Percentiles rank a stretch among this genome's conserved stretches.
phyloP scores from a whole-genome alignment of 164 flowering plant genomes.

The Liquidambar formosana region DNA sequence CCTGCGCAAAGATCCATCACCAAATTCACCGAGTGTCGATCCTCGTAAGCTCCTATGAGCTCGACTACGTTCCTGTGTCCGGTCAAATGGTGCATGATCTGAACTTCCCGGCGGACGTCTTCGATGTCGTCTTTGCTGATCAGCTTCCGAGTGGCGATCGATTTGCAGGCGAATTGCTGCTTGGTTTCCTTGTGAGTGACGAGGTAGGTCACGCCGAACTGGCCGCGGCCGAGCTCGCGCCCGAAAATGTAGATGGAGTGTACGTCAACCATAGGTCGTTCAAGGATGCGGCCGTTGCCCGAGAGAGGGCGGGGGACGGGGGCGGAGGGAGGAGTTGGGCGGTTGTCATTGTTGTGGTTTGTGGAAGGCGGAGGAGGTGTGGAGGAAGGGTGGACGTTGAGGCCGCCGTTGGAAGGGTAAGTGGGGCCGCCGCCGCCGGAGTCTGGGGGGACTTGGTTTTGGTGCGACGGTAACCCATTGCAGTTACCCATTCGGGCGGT shows the following conservation, averaged over 20 bases:
- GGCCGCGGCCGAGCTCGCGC: slow-evolving; percentile 87
- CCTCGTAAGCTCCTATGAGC: slow-evolving; percentile 78
- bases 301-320: slow-evolving; percentile 19
- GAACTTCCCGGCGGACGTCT: slow-evolving; percentile 84
- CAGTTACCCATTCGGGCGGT: slow-evolving; percentile 63
- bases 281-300: slow-evolving; percentile 60
- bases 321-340: slow-evolving; percentile 10
- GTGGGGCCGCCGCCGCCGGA: slow-evolving; percentile 6
- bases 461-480: slow-evolving; percentile 43
- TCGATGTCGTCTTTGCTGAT: slow-evolving; percentile 66
- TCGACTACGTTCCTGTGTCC: slow-evolving; percentile 84
- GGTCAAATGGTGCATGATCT: slow-evolving; percentile 91
- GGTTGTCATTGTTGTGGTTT: slow-evolving; percentile 9
- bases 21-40: slow-evolving; percentile 67
- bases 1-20: slow-evolving; percentile 91
- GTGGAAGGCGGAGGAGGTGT: slow-evolving; percentile 13
- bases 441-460: slow-evolving; percentile 7
- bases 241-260: slow-evolving; percentile 64
- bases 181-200: slow-evolving; percentile 61
- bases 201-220: slow-evolving; percentile 82
- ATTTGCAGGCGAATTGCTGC: slow-evolving; percentile 74
- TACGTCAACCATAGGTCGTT: slow-evolving; percentile 77
- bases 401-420: slow-evolving; percentile 15
- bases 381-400: slow-evolving; percentile 19
- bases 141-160: slow-evolving; percentile 77